These are phyloP conservation scores for Fistulinella cinereoalba DNA, from an alignment of 1,284 basidiomycete species.

Conservation along the genomic window DNA sequence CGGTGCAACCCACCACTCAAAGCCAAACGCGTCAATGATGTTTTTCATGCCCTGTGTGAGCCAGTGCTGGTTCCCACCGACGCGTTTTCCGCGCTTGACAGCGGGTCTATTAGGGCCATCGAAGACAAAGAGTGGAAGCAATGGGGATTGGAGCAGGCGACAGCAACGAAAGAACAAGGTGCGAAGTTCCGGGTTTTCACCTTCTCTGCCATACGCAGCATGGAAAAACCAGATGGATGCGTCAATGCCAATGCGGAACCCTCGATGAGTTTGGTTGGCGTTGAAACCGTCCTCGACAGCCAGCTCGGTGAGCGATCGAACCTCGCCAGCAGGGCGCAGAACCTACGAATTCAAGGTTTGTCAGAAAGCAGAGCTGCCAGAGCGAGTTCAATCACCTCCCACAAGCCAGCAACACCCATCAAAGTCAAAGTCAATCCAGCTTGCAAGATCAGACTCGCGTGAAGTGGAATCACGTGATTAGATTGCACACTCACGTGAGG, in stretches of 20 bases:
- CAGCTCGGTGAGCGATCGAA: constrained; percentile 65
- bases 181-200: constrained; percentile 75
- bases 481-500: no score
- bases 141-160: constrained; percentile 71
- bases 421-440: no score
- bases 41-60: constrained; percentile 70
- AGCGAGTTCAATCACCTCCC: constrained; percentile 32
- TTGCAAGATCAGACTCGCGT: constrained; percentile 7
- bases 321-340: constrained; percentile 58
- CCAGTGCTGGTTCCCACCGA: constrained; percentile 61
- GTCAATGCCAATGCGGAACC: constrained; percentile 73
- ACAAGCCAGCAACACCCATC: constrained; percentile 52
- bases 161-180: constrained; percentile 76
- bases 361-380: not conserved
- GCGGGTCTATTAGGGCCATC: constrained; percentile 86
- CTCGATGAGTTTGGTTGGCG: constrained; percentile 53
- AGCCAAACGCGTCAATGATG: constrained; percentile 86
- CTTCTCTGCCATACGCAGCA: constrained; percentile 68
- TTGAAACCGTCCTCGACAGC: constrained; percentile 70
- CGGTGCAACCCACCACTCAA: constrained; percentile 84
- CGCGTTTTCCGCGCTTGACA: constrained; percentile 77
- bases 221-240: constrained; percentile 84
- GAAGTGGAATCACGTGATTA: constrained; percentile 1
- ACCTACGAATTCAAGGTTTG: constrained; percentile 40
- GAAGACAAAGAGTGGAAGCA: constrained; percentile 91